Evolutionary conservation across 805 yeast species (phyloP), one percentile per base, ranked within the genome.

Genomic region (Candida orba): DNA sequence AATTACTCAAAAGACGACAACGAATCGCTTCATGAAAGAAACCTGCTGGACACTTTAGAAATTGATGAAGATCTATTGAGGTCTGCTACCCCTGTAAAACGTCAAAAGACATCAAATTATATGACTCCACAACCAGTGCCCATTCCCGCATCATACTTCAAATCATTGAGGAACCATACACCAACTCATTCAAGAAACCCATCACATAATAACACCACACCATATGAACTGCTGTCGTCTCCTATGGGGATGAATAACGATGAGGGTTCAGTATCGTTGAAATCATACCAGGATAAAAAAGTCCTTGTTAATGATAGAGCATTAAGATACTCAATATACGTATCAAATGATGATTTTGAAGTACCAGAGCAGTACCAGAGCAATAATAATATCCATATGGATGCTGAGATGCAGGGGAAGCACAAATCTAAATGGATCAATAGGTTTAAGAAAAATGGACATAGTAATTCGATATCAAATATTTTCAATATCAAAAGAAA

Each of bases 331-430:
- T 40, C 45, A 6, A 42, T 47, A 3, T 44, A 47, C 34, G 43
- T 47, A 12, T 47, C 50, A 7, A 44, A 44, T 33, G 47, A 47
- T 7, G 50, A 47, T 27, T 44, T 33, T 27, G 48, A 47, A 14
- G 27, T 44, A 3, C 48, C 48, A 13, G 42, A 37, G 14, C 14
- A 35, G 9, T 44, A 39, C 30, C 47, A 44, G 17, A 14, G 10
- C 12, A 9, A n/a, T 18, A 30, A 30, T 13, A 29, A 29, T 14
- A 25, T 12, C 10, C n/a, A 12, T n/a, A 10, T 8, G 12, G 29
- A 13, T 27, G 14, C 6, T 6, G 29, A 13, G 13, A 27, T 27
- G 29, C 32, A 32, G 4, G 23, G 9, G 22, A 39, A 32, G 12
- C 15, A 14, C 12, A 31, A 31, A 31, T n/a, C 34, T 6, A 39